A percentile compares a stretch with the other conserved stretches of the same genome.
Evolutionary conservation across 2,329 filamentous ascomycete species (phyloP).

Genomic region (Scolecobasidium constrictum): DNA sequence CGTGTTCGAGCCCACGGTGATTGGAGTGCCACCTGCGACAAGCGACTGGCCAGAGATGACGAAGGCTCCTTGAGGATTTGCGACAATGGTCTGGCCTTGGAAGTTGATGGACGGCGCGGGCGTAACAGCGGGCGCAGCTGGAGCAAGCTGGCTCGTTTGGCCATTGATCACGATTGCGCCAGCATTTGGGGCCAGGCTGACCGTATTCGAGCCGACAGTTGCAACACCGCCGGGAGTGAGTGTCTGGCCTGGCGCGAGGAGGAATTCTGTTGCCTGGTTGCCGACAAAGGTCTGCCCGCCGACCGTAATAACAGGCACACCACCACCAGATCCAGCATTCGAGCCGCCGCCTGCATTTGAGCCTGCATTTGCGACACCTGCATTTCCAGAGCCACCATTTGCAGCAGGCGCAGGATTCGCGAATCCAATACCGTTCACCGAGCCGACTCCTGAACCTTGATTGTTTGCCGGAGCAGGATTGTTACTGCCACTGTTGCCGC

Average conservation of each 20-base stretch:
- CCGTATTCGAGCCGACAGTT: conserved; percentile 25
- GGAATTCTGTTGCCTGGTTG: conserved; percentile 36
- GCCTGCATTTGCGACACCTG: neutral
- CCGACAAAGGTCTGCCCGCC: conserved; percentile 28
- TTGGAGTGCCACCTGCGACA: conserved; percentile 9
- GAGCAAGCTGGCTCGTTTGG: conserved; percentile 8
- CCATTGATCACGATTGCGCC: conserved; percentile 23
- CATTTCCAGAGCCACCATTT: neutral
- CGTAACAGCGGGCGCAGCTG: conserved; percentile 14
- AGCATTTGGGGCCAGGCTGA: conserved; percentile 29
- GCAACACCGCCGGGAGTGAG: conserved; percentile 28
- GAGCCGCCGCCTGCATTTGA: neutral
- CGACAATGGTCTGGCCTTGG: conserved; percentile 16
- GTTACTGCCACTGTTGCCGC: too few species aligned
- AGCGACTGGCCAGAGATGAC: conserved; percentile 10
- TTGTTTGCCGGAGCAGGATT: too few species aligned
- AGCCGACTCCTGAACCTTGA: neutral
- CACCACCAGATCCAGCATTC: neutral
- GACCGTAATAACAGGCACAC: conserved; percentile 28
- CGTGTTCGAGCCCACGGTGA: conserved; percentile 10
- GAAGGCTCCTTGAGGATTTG: conserved; percentile 6
- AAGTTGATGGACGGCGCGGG: conserved; percentile 16
- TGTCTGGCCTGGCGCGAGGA: conserved; percentile 23
- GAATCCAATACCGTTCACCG: neutral
- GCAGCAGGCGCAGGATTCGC: neutral